Conservation (phyloP, 1,284 basidiomycete species). For the Butyriboletus appendiculatus region DNA sequence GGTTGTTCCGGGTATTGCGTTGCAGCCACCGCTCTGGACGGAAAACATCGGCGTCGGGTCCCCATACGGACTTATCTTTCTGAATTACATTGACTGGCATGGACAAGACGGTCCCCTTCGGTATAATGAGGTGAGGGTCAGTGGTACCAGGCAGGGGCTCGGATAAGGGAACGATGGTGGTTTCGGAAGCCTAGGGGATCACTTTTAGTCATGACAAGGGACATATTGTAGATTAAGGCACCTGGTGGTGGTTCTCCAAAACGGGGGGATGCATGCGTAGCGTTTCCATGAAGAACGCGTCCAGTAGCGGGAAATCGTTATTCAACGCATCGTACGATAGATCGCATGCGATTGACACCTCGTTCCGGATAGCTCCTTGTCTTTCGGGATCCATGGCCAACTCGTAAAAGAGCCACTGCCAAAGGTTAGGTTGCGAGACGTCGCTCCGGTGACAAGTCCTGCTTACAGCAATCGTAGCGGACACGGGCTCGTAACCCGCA, state of each 20-base stretch:
- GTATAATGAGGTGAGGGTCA: slow-evolving; percentile 45
- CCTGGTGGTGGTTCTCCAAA: slow-evolving; percentile 60
- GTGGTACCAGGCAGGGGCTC: slow-evolving; percentile 46
- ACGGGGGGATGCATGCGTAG: slow-evolving; percentile 60
- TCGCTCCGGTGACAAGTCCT: slow-evolving; percentile 1
- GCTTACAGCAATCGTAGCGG: slow-evolving; percentile 51
- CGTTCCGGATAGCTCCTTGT: slow-evolving; percentile 51
- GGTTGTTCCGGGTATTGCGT: slow-evolving; percentile 35
- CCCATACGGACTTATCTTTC: slow-evolving; percentile 53
- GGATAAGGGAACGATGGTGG: slow-evolving; percentile 49
- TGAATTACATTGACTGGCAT: slow-evolving; percentile 63
- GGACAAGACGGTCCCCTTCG: slow-evolving; percentile 53
- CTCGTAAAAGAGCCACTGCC: slow-evolving; percentile 60
- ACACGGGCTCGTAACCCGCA: slow-evolving; percentile 65
- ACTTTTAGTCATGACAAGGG: slow-evolving; percentile 2
- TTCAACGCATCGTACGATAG: slow-evolving; percentile 53
- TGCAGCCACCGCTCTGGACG: slow-evolving; percentile 60
- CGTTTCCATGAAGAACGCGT: slow-evolving; percentile 58
- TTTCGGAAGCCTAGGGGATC: slow-evolving; percentile 45
- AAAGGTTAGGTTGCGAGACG: slow-evolving; percentile 3
- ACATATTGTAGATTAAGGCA: slow-evolving; percentile 16
- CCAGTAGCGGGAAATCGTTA: slow-evolving; percentile 48
- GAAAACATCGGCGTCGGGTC: slow-evolving; percentile 55
- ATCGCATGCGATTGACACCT: slow-evolving; percentile 43
- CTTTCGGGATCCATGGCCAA: slow-evolving; percentile 46